Evolutionary conservation across 2,329 filamentous ascomycete genomes (phyloP).

Genomic region (Xylariaceae sp.): DNA sequence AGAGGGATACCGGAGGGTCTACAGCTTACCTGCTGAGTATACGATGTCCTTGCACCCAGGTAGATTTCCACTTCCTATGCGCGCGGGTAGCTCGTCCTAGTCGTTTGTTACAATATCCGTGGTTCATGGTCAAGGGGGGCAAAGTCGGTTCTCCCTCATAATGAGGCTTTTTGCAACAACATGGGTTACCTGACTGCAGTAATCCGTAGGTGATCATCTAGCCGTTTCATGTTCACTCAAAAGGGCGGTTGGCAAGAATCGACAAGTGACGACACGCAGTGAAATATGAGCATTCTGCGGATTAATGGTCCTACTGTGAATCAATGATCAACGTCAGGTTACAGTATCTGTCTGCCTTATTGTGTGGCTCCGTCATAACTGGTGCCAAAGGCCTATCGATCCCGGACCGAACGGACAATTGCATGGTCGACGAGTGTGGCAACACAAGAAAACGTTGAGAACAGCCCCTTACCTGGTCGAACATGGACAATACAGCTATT

Average conservation of each 20-base stretch:
- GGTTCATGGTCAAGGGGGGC: no score
- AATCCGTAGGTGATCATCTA: not conserved
- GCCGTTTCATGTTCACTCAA: conserved; percentile 6
- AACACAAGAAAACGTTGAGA: conserved; percentile 12
- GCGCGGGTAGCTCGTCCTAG: no score
- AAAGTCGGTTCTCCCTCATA: no score
- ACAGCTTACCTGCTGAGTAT: no score
- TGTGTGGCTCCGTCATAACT: not conserved
- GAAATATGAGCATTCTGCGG: not conserved
- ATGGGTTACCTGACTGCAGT: not conserved
- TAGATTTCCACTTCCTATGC: no score
- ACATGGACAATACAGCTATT: not conserved
- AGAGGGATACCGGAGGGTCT: no score
- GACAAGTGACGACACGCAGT: conserved; percentile 1
- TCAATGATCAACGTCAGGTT: conserved; percentile 5
- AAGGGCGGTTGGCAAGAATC: not conserved
- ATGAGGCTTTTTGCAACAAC: no score
- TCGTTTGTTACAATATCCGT: no score
- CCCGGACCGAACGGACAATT: not conserved
- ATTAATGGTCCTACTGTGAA: conserved; percentile 2
- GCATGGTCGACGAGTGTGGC: not conserved
- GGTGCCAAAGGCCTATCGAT: not conserved
- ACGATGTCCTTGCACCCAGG: no score
- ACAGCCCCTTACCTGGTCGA: conserved; percentile 8
- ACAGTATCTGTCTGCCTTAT: conserved; percentile 5